Evolutionary conservation across 768 basidiomycete species (phyloP), one percentile per base, ranked within the genome.

Genomic region (Amanita exitialis): DNA sequence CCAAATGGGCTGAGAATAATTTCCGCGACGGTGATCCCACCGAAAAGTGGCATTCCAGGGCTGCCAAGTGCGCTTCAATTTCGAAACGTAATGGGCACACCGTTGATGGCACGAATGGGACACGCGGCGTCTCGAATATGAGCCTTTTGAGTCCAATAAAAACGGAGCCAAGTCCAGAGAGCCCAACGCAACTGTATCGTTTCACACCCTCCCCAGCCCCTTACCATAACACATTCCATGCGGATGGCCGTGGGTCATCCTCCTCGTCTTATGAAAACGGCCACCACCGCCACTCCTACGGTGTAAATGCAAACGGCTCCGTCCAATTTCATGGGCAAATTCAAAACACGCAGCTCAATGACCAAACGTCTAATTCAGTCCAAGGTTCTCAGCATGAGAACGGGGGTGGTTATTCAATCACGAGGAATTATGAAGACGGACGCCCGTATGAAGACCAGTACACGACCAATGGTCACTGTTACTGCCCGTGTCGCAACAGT

Each of bases 1-100:
- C 88, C 44, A 82, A 86, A 34, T 90, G 88, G 88, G 86, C 87
- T 8, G 86, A 89, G 57, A 76, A 73, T 60, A 82, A 72, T 67
- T 86, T 86, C 65, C 78, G 85, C 51, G 84, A 88, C 57, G 85
- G 84, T 16, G 87, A 89, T 64, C 79, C 85, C 3, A 81, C 80
- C 57, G 87, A 89, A 68, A 85, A 87, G 62, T 90, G 87, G 87
- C 87, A 90, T 63, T 89, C 87, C 12, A 78, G 87, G 37, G 86
- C 87, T 3, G 77, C 82, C 6, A 86, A 88, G 63, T 83, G 82
- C 59, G 63, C 72, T 10, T 64, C 78, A 6, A 61, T 75, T 39
- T 60, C 67, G 30, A 75, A 75, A 36, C 57, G 53, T 64, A 64
- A 55, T 57, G 63, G 32, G 32, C 67, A 66, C 47, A 58, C 58